Evolutionary conservation across 805 yeast species (phyloP).

Genomic region (Candida wancherniae): DNA sequence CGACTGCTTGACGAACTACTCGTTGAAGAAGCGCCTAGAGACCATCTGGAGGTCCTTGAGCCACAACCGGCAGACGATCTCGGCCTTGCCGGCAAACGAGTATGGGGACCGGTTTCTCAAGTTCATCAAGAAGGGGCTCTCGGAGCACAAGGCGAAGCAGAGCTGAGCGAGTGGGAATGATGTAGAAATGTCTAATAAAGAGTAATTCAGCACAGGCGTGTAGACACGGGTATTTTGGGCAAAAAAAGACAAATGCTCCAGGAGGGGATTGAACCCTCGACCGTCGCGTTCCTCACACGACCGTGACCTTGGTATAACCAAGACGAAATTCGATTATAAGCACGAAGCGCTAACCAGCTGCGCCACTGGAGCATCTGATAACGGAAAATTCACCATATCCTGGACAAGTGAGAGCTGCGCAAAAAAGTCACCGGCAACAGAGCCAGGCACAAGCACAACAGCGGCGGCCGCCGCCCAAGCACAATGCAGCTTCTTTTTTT

Average conservation of each 20-base stretch:
- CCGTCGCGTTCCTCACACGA: conserved; percentile 55
- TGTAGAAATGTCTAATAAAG: neutral
- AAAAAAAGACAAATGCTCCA: conserved; percentile 43
- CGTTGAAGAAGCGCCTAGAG: conserved; percentile 69
- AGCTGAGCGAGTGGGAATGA: conserved; percentile 1
- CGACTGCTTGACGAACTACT: conserved; percentile 84
- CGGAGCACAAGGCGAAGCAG: conserved; percentile 9
- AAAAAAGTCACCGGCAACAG: no score
- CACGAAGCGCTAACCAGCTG: conserved; percentile 55
- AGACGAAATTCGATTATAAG: conserved; percentile 43
- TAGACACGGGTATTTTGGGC: neutral
- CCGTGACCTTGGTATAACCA: conserved; percentile 47
- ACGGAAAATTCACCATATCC: no score
- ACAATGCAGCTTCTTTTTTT: no score
- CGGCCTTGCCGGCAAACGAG: conserved; percentile 87
- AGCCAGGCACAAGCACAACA: no score
- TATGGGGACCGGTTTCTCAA: conserved; percentile 82
- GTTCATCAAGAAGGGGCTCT: conserved; percentile 48
- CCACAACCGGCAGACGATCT: conserved; percentile 64
- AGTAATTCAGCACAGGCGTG: neutral
- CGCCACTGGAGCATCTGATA: conserved; percentile 42
- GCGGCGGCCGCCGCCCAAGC: no score
- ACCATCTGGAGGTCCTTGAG: conserved; percentile 77
- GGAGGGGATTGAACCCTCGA: conserved; percentile 54
- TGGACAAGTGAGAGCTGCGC: no score